Evolutionary conservation across 1,284 basidiomycete genomes (phyloP).

Genomic region (Porodaedalea pini): DNA sequence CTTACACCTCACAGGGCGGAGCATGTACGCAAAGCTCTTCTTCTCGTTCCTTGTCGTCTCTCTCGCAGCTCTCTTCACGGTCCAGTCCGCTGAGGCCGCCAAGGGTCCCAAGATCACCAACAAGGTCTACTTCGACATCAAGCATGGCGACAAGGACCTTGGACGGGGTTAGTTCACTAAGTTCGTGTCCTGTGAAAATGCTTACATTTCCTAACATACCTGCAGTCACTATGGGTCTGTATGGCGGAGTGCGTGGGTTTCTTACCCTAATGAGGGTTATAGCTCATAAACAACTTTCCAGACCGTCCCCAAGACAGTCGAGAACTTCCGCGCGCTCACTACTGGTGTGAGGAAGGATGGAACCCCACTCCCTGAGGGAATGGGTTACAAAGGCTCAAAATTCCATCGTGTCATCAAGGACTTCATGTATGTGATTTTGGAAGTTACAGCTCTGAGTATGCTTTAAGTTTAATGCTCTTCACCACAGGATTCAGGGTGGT

Average conservation of each 20-base stretch:
- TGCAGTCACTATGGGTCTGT: conserved; percentile 79
- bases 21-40: conserved; percentile 35
- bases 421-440: conserved; percentile 50
- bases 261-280: not conserved
- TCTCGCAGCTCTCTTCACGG: conserved; percentile 65
- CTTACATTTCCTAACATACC: conserved; percentile 11
- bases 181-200: conserved; percentile 19
- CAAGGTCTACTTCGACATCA: conserved; percentile 93
- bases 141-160: conserved; percentile 79
- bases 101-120: conserved; percentile 84
- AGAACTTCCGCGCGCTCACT: conserved; percentile 68
- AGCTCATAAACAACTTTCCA: conserved; percentile 33
- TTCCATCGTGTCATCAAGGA: conserved; percentile 73
- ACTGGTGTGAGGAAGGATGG: conserved; percentile 81
- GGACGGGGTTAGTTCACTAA: conserved; percentile 64
- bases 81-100: conserved; percentile 64
- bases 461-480: not conserved
- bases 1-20: not conserved
- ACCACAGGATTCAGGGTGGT: conserved; percentile 58
- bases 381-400: conserved; percentile 65
- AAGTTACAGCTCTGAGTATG: not conserved
- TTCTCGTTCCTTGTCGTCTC: conserved; percentile 61
- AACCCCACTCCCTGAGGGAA: conserved; percentile 63
- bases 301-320: conserved; percentile 76
- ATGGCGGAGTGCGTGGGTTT: conserved; percentile 58